Base-by-base conservation (phyloP, 1,284 basidiomycete genomes). In the Somion occarium region DNA sequence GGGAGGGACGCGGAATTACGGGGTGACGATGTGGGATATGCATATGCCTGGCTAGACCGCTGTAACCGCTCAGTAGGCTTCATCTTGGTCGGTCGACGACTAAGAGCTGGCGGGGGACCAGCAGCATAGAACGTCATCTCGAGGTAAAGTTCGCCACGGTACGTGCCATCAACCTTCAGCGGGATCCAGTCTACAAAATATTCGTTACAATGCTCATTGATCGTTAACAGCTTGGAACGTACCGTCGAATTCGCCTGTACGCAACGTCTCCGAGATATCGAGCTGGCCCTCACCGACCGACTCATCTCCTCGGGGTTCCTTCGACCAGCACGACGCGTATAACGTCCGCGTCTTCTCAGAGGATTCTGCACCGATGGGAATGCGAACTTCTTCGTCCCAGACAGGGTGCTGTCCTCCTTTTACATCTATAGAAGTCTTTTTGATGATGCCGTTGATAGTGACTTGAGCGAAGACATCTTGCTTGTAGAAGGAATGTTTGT, bases 221-320 rank as follows among this genome's bases (percentile, higher is more conserved):
- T 13, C 5, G 25, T 19, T 2, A 22, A 46, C 15, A 12, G 12
- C 23, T 3, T 22, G 38, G 18, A 38, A 61, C 78, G 41, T 60
- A 86, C 88, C 85, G 64, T 90, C 87, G 60, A 89, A 90, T 67
- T 90, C 88, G 30, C 87, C 85, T 1, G 76, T 79, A 61, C 73
- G 76, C 46, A 90, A 67, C 0, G 83, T 88, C 48, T 85, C 79
- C 38, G 76, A 65, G 43, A 90, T 81, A 58, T 88, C 81, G 7
- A 89, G 68, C 12, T 69, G 69, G 3, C 78, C 85, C 60, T 74
- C 74, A 1, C 87, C 87, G 46, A 89, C 67, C 23, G 80, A 64
- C 52, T 84, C 81, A 43, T 88, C 82, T 3, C 70, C 69, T 54
- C 71, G 74, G 27, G 73, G 70, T 58, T 88, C 87, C 58, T 83